Conservation (phyloP, 2,329 filamentous ascomycete species). For the Aspergillus uvarum region DNA sequence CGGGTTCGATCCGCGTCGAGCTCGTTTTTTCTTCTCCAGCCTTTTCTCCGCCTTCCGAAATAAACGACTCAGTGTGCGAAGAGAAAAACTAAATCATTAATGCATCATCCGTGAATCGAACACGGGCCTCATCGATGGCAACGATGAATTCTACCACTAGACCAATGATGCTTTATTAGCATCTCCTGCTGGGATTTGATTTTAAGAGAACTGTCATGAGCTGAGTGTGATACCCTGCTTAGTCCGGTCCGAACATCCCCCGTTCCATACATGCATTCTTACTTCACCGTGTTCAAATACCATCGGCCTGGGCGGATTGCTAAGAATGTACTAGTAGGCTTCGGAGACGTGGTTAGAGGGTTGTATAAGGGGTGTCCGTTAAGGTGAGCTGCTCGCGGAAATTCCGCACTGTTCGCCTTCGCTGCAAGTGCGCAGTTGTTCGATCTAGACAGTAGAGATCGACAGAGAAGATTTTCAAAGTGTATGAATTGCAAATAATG, state of each 20-base stretch:
- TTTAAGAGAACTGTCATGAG: too few species aligned
- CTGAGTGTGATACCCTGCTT: not conserved
- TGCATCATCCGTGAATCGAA: conserved; percentile 49
- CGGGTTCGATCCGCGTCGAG: too few species aligned
- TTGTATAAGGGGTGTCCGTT: not conserved
- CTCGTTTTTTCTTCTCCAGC: too few species aligned
- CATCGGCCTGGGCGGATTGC: too few species aligned
- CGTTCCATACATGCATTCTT: conserved; percentile 8
- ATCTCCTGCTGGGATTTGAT: too few species aligned
- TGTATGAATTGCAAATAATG: too few species aligned
- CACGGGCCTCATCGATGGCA: conserved; percentile 49
- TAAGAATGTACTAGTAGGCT: not conserved
- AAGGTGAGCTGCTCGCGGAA: not conserved
- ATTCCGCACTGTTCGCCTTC: not conserved
- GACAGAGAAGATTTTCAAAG: too few species aligned
- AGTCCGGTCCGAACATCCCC: too few species aligned
- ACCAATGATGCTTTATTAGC: conserved; percentile 48
- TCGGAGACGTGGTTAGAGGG: not conserved
- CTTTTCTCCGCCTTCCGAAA: too few species aligned
- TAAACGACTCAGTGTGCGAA: not conserved
- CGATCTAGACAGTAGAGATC: not conserved
- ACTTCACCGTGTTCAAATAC: too few species aligned
- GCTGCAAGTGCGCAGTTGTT: not conserved
- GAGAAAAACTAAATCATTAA: not conserved
- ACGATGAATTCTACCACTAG: conserved; percentile 49